These are phyloP conservation scores for Buddleja alternifolia DNA, from an alignment of 257 asterid genomes.

Conservation along the genomic window DNA sequence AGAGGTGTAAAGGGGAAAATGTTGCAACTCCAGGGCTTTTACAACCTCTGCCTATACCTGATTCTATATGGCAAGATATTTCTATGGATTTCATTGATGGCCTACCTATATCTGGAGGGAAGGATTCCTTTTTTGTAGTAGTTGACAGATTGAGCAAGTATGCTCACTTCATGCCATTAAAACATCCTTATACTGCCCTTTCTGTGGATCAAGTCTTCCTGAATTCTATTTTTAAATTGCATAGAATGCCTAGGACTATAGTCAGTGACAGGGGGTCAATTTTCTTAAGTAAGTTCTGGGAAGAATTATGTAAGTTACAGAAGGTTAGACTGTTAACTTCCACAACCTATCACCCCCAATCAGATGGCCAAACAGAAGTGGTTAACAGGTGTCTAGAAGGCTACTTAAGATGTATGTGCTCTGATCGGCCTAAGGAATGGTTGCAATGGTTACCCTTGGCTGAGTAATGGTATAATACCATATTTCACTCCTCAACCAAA, in stretches of 20 bases:
- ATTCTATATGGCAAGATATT: not conserved
- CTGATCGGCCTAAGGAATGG: no score
- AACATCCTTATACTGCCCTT: not conserved
- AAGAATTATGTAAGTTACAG: not conserved
- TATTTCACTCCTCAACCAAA: no score
- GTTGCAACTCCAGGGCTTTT: not conserved
- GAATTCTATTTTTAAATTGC: not conserved
- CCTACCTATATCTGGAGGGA: not conserved
- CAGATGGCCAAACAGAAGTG: not conserved
- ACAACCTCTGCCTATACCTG: not conserved
- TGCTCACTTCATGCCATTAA: not conserved
- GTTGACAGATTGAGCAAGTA: not conserved
- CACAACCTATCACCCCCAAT: not conserved
- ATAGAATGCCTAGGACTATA: not conserved
- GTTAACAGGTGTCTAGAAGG: not conserved
- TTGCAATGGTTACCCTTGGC: no score
- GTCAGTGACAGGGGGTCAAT: constrained; percentile 7
- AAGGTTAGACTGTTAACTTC: not conserved
- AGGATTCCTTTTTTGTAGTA: not conserved
- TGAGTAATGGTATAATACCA: no score
- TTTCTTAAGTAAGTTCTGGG: no score
- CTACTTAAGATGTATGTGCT: no score
- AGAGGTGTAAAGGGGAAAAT: no score
- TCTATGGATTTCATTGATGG: not conserved
- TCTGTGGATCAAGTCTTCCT: not conserved